Evolutionary conservation across 805 yeast species (phyloP).

Genomic region (Henningerozyma blattae): DNA sequence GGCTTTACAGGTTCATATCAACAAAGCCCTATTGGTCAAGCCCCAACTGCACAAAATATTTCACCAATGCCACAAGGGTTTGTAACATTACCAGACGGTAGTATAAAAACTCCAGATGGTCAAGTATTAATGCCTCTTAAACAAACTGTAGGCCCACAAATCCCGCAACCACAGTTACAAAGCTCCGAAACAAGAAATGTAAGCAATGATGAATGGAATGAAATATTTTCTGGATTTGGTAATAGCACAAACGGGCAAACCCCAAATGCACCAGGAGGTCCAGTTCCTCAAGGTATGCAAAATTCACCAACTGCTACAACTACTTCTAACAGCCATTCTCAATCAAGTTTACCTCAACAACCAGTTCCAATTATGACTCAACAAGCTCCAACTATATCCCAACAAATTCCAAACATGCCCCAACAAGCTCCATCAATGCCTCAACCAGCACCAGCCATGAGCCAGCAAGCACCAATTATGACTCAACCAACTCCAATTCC

Average conservation of each 20-base stretch:
- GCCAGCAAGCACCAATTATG: slow-evolving; percentile 1
- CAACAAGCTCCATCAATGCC: not conserved
- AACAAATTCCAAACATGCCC: no score
- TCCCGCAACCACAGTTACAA: no score
- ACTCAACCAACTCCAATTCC: slow-evolving; percentile 6
- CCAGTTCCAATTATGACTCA: not conserved
- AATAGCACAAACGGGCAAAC: no score
- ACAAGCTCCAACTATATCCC: no score
- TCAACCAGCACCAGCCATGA: not conserved
- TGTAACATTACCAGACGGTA: not conserved
- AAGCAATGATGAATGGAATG: slow-evolving; percentile 81
- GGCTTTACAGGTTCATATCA: slow-evolving; percentile 16
- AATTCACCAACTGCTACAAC: slow-evolving; percentile 4
- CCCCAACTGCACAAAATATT: slow-evolving; percentile 2
- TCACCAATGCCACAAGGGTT: no score
- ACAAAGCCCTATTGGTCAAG: slow-evolving; percentile 1
- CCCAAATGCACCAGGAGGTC: no score
- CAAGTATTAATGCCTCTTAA: no score
- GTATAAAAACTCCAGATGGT: not conserved
- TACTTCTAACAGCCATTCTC: slow-evolving; percentile 4
- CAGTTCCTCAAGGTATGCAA: no score
- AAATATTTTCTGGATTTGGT: slow-evolving; percentile 81
- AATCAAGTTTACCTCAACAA: slow-evolving; percentile 1
- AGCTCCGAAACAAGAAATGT: no score
- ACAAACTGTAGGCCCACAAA: no score